Evolutionary conservation across 2,329 filamentous ascomycete species (phyloP).

Genomic region (Volutella citrinella): DNA sequence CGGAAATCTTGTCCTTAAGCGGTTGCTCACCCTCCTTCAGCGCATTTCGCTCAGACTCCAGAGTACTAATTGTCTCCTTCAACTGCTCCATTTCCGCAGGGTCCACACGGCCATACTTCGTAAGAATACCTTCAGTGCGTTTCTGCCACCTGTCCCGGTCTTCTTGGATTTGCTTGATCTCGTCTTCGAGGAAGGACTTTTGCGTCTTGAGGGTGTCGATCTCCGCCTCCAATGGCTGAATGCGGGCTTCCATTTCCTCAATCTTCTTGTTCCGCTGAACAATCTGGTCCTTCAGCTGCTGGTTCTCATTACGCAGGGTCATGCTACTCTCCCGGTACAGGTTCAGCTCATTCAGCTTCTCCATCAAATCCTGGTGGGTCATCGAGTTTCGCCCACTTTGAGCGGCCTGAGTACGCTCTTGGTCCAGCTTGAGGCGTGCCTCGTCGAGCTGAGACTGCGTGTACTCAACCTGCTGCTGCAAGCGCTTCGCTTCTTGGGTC

Average conservation of each 20-base stretch:
- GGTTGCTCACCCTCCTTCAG: constrained; percentile 49
- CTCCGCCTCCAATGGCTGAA: constrained; percentile 78
- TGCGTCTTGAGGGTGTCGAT: constrained; percentile 82
- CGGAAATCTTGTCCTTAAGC: constrained; percentile 52
- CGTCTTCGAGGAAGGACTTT: constrained; percentile 76
- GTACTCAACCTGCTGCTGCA: constrained; percentile 89
- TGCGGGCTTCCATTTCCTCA: constrained; percentile 68
- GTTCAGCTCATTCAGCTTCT: constrained; percentile 93
- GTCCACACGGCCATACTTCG: constrained; percentile 93
- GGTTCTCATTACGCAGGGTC: constrained; percentile 82
- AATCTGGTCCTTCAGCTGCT: constrained; percentile 73
- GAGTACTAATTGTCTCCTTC: constrained; percentile 68
- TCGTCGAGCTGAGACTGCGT: constrained; percentile 86
- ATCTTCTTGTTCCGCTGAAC: constrained; percentile 72
- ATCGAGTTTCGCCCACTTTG: constrained; percentile 71
- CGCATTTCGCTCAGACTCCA: constrained; percentile 63
- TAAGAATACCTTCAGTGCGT: constrained; percentile 90
- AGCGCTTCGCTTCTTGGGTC: constrained; percentile 78
- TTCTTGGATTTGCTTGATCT: constrained; percentile 83
- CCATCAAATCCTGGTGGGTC: constrained; percentile 86
- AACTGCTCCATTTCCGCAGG: constrained; percentile 88
- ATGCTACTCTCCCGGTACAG: constrained; percentile 93
- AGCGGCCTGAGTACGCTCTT: constrained; percentile 75
- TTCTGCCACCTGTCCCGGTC: constrained; percentile 96
- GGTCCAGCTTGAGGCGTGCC: constrained; percentile 80